These are phyloP conservation scores for Pleurotus salmoneostramineus DNA, from an alignment of 768 basidiomycete genomes.

Conservation along the genomic window DNA sequence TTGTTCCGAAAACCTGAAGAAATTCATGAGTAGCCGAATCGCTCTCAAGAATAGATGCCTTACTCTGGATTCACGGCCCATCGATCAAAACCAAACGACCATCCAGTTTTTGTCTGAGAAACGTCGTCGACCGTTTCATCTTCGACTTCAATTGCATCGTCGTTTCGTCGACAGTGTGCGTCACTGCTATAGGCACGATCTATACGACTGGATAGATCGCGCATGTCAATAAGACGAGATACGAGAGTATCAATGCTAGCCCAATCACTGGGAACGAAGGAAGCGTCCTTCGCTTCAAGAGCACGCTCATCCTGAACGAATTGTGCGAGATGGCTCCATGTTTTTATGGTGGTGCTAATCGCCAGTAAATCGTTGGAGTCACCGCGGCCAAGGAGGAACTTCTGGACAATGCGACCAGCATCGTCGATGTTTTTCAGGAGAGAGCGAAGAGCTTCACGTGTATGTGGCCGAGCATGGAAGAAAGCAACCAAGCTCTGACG, in stretches of 20 bases:
- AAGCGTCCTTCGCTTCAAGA: constrained; percentile 39
- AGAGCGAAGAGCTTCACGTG: constrained; percentile 59
- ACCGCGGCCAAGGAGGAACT: constrained; percentile 67
- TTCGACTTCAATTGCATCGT: background rate
- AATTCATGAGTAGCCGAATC: background rate
- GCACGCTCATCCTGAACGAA: constrained; percentile 53
- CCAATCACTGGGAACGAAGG: constrained; percentile 41
- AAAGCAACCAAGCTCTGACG: constrained; percentile 77
- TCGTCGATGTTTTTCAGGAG: constrained; percentile 62
- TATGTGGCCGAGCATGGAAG: constrained; percentile 56
- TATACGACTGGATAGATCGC: constrained; percentile 54
- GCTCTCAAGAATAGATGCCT: constrained; percentile 8
- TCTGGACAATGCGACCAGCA: constrained; percentile 71
- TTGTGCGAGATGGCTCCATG: constrained; percentile 51
- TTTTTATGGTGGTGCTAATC: constrained; percentile 56
- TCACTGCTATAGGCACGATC: constrained; percentile 36
- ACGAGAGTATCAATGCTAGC: constrained; percentile 48
- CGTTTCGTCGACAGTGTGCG: constrained; percentile 14
- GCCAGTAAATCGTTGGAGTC: constrained; percentile 61
- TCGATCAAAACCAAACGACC: constrained; percentile 32
- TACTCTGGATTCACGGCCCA: constrained; percentile 71
- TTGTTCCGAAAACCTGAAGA: constrained; percentile 56
- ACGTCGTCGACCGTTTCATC: background rate
- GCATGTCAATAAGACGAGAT: constrained; percentile 46
- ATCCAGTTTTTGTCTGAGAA: constrained; percentile 7